Percentiles rank a stretch among this genome's conserved stretches.
Evolutionary conservation across 2,329 filamentous ascomycete genomes (phyloP).

Genomic region (Sclerotinia minor): DNA sequence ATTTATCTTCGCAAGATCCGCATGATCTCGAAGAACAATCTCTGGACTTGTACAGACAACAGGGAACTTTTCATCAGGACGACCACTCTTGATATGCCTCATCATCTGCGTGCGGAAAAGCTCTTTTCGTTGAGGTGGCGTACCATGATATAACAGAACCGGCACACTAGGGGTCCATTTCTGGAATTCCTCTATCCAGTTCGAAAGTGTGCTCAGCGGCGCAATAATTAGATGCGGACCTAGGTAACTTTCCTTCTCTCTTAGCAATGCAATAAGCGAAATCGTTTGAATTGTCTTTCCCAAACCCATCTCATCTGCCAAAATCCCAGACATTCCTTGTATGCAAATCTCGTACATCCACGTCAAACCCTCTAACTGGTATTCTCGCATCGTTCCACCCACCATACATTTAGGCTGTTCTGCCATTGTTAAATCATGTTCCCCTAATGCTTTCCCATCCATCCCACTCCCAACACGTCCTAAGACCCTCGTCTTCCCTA

Average conservation of each 20-base stretch:
- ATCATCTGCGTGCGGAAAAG: conserved; percentile 74
- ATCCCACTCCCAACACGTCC: conserved; percentile 62
- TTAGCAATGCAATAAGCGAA: conserved; percentile 67
- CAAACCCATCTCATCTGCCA: conserved; percentile 63
- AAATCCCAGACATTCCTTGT: conserved; percentile 63
- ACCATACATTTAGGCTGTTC: conserved; percentile 82
- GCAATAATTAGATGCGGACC: conserved; percentile 91
- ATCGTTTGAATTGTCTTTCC: conserved; percentile 58
- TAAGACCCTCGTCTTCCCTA: conserved; percentile 62
- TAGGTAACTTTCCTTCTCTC: conserved; percentile 78
- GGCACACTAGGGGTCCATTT: conserved; percentile 89
- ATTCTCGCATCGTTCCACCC: conserved; percentile 88
- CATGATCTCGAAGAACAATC: conserved; percentile 88
- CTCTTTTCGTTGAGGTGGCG: conserved; percentile 70
- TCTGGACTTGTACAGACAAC: conserved; percentile 95
- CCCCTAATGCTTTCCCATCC: conserved; percentile 59
- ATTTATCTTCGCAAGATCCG: conserved; percentile 76
- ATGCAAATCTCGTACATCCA: conserved; percentile 75
- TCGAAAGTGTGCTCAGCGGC: conserved; percentile 86
- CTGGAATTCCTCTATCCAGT: conserved; percentile 93
- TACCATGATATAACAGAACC: conserved; percentile 87
- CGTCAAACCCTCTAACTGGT: conserved; percentile 90
- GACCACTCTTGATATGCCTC: conserved; percentile 62
- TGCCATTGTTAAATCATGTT: conserved; percentile 73
- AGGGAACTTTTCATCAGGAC: conserved; percentile 69